Evolutionary conservation across 2,329 filamentous ascomycete genomes (phyloP), one percentile per base, ranked within the genome.

Genomic region (Aspergillus floridensis): DNA sequence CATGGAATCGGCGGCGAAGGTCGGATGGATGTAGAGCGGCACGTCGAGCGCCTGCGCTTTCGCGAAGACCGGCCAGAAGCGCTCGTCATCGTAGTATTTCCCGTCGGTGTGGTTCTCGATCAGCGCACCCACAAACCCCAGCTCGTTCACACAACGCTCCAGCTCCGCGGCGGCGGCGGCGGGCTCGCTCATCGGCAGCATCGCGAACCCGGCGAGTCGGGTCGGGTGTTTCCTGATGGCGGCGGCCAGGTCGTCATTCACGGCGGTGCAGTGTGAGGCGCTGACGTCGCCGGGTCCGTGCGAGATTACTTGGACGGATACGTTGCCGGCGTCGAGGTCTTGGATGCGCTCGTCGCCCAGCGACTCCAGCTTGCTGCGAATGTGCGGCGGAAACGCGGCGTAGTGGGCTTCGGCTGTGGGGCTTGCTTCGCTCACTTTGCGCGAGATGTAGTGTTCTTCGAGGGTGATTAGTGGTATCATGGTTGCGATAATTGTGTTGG

Each of bases 11-110:
- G 73, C 73, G 22, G 78, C 72, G 65, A 74, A 77, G 0, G 76
- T 77, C 7, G 82, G 81, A 59, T 84, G 82, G 24, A 84, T 73
- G 63, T 84, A 84, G 22, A 83, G 72, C 0, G 81, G 79, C 1
- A 82, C 80, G 58, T 82, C 78, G 0, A 84, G 73, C 21, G 78
- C 74, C 53, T 77, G 71, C 4, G 76, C 78, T 0, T 70, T 71
- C 12, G 70, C 68, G 59, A 78, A 83, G n/a, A 82, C 70, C 2
- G 72, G 69, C 60, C 78, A 77, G 63, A 78, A 82, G 29, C 68
- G 69, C 32, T 68, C 65, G 31, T 75, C 77, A 49, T 83, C 79
- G 66, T 80, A 80, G 64, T 79, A 80, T 12, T 62, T 58, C 4
- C 22, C 31, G 0, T 77, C 77, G 3, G 65, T 64, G 59, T 78